Percentiles rank a stretch among this genome's conserved stretches.
phyloP scores from a whole-genome alignment of 768 basidiomycete genomes.

The Obba rivulosa region DNA sequence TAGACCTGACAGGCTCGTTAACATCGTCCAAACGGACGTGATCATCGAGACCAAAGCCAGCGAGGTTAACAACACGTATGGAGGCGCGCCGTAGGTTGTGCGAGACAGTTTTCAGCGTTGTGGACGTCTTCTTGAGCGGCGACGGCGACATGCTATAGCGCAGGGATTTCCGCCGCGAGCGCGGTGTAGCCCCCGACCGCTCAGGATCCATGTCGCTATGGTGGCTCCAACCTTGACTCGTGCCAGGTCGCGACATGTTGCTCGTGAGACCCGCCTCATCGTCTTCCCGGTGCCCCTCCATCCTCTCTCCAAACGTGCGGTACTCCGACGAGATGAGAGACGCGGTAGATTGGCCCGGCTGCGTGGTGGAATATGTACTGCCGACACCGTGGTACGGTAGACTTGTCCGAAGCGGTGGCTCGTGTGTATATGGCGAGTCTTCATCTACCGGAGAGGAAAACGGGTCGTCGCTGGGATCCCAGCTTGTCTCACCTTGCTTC shows the following conservation, averaged over 20 bases:
- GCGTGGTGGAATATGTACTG: slow-evolving; percentile 36
- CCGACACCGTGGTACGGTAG: slow-evolving; percentile 12
- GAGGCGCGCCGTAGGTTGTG: slow-evolving; percentile 59
- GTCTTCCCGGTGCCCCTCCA: slow-evolving; percentile 46
- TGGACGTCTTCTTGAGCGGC: slow-evolving; percentile 56
- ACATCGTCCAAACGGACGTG: slow-evolving; percentile 52
- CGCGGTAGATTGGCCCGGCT: slow-evolving; percentile 45
- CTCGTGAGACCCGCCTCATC: slow-evolving; percentile 55
- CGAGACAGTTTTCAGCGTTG: slow-evolving; percentile 53
- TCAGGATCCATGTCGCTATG: slow-evolving; percentile 42
- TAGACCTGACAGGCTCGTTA: slow-evolving; percentile 26
- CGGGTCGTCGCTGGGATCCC: slow-evolving; percentile 37
- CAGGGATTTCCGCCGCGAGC: slow-evolving; percentile 36
- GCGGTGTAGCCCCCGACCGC: slow-evolving; percentile 29
- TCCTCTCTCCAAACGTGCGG: slow-evolving; percentile 24
- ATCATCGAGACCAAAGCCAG: slow-evolving; percentile 52
- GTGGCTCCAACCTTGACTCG: slow-evolving; percentile 23
- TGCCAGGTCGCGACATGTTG: slow-evolving; percentile 39
- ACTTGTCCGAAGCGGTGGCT: slow-evolving; percentile 18
- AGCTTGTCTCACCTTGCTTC: slow-evolving; percentile 19
- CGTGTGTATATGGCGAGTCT: slow-evolving; percentile 27
- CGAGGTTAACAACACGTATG: slow-evolving; percentile 77
- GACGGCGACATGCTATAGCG: slow-evolving; percentile 53
- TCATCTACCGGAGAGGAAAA: slow-evolving; percentile 42
- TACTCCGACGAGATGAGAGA: slow-evolving; percentile 40